phyloP scores from a whole-genome alignment of 2,329 filamentous ascomycete species.

The Phyllosticta citrichinensis region DNA sequence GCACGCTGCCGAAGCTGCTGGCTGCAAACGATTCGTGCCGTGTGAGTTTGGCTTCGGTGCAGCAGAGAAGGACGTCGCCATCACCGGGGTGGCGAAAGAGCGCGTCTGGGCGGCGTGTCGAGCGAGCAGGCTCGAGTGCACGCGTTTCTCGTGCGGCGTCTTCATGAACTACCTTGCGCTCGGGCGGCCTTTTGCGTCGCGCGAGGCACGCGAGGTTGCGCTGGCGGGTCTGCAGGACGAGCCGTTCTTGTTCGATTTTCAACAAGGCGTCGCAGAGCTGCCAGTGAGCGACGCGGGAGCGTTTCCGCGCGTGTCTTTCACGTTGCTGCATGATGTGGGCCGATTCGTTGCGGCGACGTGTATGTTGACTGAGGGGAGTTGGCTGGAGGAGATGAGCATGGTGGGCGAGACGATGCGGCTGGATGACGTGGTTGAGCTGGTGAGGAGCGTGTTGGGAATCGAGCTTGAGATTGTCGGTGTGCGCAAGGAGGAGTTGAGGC shows the following conservation, averaged over 20 bases:
- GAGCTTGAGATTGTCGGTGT: not conserved
- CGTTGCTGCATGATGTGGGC: conserved; percentile 24
- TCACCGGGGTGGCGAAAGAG: conserved; percentile 15
- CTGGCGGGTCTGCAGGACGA: conserved; percentile 17
- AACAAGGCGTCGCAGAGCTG: conserved; percentile 17
- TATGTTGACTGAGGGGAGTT: conserved; percentile 17
- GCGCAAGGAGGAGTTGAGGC: not conserved
- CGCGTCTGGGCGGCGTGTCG: conserved; percentile 19
- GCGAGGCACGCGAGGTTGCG: conserved; percentile 14
- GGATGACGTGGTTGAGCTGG: conserved; percentile 17
- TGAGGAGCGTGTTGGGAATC: conserved; percentile 2
- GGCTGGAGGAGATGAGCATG: conserved; percentile 22
- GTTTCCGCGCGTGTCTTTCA: conserved; percentile 21
- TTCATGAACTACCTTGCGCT: conserved; percentile 29
- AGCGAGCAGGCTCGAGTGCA: conserved; percentile 20
- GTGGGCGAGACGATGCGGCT: conserved; percentile 21
- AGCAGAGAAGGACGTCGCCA: conserved; percentile 14
- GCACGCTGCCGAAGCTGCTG: conserved; percentile 39
- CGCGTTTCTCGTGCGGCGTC: conserved; percentile 22
- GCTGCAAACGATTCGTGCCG: conserved; percentile 44
- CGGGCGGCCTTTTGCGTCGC: conserved; percentile 10
- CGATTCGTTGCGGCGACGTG: conserved; percentile 23
- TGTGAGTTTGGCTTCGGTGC: conserved; percentile 34
- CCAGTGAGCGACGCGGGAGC: conserved; percentile 16
- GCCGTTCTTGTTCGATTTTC: conserved; percentile 14